Percentiles rank a stretch among this genome's conserved stretches.
phyloP scores from a whole-genome alignment of 2,329 filamentous ascomycete genomes.

The Fusarium sp. region DNA sequence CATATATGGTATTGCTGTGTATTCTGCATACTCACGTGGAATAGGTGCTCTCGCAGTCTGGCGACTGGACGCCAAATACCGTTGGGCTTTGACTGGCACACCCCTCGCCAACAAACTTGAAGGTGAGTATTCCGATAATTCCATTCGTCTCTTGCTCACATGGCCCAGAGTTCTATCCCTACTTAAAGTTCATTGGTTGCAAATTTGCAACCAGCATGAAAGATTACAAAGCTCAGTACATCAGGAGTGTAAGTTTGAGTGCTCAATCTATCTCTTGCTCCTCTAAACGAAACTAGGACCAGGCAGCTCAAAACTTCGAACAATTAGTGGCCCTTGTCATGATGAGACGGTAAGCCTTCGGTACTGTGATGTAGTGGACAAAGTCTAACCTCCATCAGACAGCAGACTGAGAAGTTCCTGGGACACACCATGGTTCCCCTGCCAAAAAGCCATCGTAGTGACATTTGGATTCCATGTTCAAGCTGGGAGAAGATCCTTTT shows the following conservation, averaged over 20 bases:
- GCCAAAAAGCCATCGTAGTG: background rate
- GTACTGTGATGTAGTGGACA: background rate
- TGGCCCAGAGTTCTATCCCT: constrained; percentile 48
- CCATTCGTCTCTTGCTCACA: background rate
- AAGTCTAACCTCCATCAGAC: background rate
- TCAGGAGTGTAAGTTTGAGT: background rate
- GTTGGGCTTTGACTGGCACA: constrained; percentile 51
- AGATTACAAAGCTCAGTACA: constrained; percentile 27
- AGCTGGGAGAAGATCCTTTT: background rate
- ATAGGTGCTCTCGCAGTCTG: constrained; percentile 38
- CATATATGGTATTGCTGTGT: rapidly evolving
- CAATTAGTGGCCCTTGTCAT: constrained; percentile 37
- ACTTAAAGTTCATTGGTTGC: constrained; percentile 46
- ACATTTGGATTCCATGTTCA: background rate
- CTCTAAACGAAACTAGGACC: background rate
- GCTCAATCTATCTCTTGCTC: background rate
- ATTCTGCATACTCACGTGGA: background rate
- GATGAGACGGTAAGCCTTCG: constrained; percentile 25
- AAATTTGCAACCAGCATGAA: background rate
- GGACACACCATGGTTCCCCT: background rate
- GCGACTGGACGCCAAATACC: constrained; percentile 41
- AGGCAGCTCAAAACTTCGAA: constrained; percentile 32
- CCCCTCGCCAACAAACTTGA: constrained; percentile 46
- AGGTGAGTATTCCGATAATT: constrained; percentile 33
- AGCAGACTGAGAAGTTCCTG: background rate